A percentile compares a stretch with the other conserved stretches of the same genome.
Conservation (phyloP, 1,284 basidiomycete genomes). For the Agroathelia rolfsii region DNA sequence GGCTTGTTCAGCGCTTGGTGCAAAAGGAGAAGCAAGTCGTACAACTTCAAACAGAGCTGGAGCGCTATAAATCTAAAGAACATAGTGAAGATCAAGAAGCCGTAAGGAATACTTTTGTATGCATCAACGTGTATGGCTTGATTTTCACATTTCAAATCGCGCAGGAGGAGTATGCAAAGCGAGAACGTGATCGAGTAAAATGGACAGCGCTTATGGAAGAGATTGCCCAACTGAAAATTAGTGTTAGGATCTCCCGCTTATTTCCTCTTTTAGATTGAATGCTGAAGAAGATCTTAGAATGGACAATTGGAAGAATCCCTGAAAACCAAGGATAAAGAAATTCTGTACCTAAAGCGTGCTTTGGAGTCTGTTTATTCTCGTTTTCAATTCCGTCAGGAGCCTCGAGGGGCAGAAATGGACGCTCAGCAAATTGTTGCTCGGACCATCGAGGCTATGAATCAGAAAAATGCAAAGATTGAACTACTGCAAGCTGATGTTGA, state of each 20-base stretch:
- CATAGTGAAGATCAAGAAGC: slow-evolving; percentile 45
- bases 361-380: slow-evolving; percentile 79
- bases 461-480: slow-evolving; percentile 63
- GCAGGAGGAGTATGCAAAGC: slow-evolving; percentile 70
- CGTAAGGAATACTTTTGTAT: slow-evolving; percentile 28
- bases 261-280: background rate
- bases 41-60: slow-evolving; percentile 66
- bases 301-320: slow-evolving; percentile 41
- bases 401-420: slow-evolving; percentile 45
- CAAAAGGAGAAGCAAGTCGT: slow-evolving; percentile 80
- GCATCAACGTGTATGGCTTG: slow-evolving; percentile 2
- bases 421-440: slow-evolving; percentile 61
- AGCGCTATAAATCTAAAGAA: slow-evolving; percentile 48
- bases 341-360: slow-evolving; percentile 70
- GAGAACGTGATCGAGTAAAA: slow-evolving; percentile 67
- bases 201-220: slow-evolving; percentile 73
- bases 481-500: slow-evolving; percentile 35
- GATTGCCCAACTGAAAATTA: slow-evolving; percentile 59
- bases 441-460: slow-evolving; percentile 60
- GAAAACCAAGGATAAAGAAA: slow-evolving; percentile 60
- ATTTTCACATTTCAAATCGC: slow-evolving; percentile 4
- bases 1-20: slow-evolving; percentile 73
- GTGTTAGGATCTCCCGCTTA: slow-evolving; percentile 34
- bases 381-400: slow-evolving; percentile 46
- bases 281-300: slow-evolving; percentile 28